Base-by-base conservation (phyloP, 768 basidiomycete species). In the Gyrodon lividus region DNA sequence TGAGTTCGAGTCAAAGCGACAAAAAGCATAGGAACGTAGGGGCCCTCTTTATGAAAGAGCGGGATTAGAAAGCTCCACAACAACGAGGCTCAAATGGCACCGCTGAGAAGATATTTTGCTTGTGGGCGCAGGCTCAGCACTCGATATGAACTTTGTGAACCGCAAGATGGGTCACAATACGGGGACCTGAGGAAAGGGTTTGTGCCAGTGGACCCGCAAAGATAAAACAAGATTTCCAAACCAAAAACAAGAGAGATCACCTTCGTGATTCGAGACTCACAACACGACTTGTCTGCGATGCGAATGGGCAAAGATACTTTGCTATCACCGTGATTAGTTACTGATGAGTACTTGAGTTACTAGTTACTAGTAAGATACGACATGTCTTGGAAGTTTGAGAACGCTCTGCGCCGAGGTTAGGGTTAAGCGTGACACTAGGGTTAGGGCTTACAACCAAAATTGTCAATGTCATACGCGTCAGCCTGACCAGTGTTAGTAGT, bases 381-480 rank as follows among this genome's bases (percentile, higher is more conserved):
- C n/a, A n/a, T n/a, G n/a, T n/a, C n/a, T n/a, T n/a, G n/a, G n/a
- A n/a, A n/a, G n/a, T n/a, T n/a, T n/a, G n/a, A n/a, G n/a, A n/a
- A n/a, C n/a, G n/a, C n/a, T n/a, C n/a, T n/a, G n/a, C n/a, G n/a
- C n/a, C n/a, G n/a, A n/a, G n/a, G n/a, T n/a, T n/a, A n/a, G n/a
- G n/a, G n/a, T n/a, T n/a, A n/a, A n/a, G n/a, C n/a, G n/a, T n/a
- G n/a, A n/a, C n/a, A n/a, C n/a, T n/a, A n/a, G n/a, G n/a, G n/a
- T n/a, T 64, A 64, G 53, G 65, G 64, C 31, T 61, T 57, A 26
- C 28, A 14, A 3, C 42, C 2, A 2, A 14, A 26, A 22, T 1
- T 16, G 19, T 41, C 23, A 3, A 9, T 23, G 40, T 7, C 39
- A 43, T 60, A 66, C 65, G 66, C 65, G 65, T 68, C 65, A 66